A percentile compares a stretch with the other conserved stretches of the same genome.
phyloP scores from a whole-genome alignment of 805 yeast genomes.

The Kluyveromyces aestuarii region DNA sequence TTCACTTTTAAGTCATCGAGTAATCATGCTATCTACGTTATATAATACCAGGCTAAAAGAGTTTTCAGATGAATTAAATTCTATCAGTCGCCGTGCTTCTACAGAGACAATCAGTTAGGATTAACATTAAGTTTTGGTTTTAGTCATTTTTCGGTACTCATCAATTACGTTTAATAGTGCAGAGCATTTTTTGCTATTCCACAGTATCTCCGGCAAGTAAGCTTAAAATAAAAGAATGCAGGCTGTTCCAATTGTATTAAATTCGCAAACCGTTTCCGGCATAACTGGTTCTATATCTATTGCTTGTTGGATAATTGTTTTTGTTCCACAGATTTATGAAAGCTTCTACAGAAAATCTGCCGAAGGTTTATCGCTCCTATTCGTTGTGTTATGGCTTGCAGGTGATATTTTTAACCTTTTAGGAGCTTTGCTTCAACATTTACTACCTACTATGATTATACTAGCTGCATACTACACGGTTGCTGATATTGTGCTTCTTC shows the following conservation, averaged over 20 bases:
- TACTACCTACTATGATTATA: conserved; percentile 88
- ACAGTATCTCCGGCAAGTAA: neutral
- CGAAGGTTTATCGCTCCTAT: conserved; percentile 81
- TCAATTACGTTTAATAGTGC: neutral
- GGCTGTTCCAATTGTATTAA: conserved; percentile 44
- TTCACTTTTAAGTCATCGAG: no score
- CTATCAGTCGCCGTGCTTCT: no score
- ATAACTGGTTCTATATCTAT: conserved; percentile 73
- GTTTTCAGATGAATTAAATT: no score
- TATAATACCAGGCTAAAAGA: no score
- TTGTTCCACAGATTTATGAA: conserved; percentile 94
- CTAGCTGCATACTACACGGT: conserved; percentile 87
- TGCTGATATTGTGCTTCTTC: conserved; percentile 76
- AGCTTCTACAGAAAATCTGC: conserved; percentile 77
- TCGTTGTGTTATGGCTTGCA: conserved; percentile 82
- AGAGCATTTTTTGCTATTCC: neutral
- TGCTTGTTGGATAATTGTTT: conserved; percentile 96
- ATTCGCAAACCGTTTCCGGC: conserved; percentile 67
- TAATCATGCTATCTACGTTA: no score
- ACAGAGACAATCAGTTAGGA: no score
- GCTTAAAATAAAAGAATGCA: neutral
- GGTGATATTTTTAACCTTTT: conserved; percentile 92
- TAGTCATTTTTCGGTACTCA: neutral
- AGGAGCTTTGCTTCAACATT: conserved; percentile 85
- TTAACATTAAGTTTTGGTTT: no score